Base-by-base conservation (phyloP, 2,329 filamentous ascomycete genomes). In the Chrysosporium keratinophilum region DNA sequence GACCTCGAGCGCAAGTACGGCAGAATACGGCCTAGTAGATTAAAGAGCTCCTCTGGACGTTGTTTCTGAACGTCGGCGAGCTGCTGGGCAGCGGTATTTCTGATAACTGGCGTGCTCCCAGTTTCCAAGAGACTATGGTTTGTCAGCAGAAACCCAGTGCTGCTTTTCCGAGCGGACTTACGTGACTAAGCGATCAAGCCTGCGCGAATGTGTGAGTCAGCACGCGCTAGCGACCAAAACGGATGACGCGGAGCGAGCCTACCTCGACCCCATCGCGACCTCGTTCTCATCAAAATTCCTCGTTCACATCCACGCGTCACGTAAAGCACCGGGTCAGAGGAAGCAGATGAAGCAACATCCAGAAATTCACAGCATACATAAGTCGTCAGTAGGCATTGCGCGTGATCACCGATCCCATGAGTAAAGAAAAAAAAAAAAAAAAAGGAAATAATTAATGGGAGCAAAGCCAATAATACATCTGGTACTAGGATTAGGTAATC, bases 31-130 rank as follows among this genome's bases (percentile, higher is more conserved):
- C 88, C 91, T 11, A 98, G 78, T 5, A 98, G 79, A 66, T 97
- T 96, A 73, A 97, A 97, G 1, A 98, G 77, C 69, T 98, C 94
- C 72, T 98, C 91, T 0, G 93, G 93, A 64, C 97, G 93, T 69
- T 93, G 87, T 68, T 96, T 97, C 72, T 98, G 94, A 70, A 95
- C 93, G 72, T 98, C 93, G 58, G 90, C 93, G 59, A 98, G 79
- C 73, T 98, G 93, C 66, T 94, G 89, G 58, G 95, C 93, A 58
- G 93, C 94, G 58, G 93, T 98, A 67, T 96, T 95, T 62, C 94
- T 85, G 67, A 98, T 97, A 61, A 98, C 78, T 67, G 86, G 85
- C 57, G 93, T 98, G 73, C 91, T 97, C 63, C 93, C 93, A 55
- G 93, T 97, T 78, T 98, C 93, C 63, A 98, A 83, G 68, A 98